Percentiles rank a stretch among this genome's conserved stretches.
Conservation (phyloP, 2,329 filamentous ascomycete species). For the Aspergillus fumigatus region DNA sequence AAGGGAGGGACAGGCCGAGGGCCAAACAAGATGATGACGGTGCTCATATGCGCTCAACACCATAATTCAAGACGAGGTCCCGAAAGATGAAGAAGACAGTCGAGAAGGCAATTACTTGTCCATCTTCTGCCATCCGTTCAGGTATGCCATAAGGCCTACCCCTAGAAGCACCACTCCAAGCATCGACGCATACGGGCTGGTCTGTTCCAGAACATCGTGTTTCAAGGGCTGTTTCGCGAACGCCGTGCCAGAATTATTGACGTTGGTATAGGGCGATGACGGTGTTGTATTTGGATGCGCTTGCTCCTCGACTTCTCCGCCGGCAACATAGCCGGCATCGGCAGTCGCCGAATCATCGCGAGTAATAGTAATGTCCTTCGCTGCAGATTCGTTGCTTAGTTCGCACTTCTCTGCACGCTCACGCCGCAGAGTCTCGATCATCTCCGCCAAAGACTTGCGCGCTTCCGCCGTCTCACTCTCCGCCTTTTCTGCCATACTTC, state of each 20-base stretch:
- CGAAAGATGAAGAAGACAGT: conserved; percentile 9
- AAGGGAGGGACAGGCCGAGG: conserved; percentile 9
- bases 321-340: conserved; percentile 9
- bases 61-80: conserved; percentile 21
- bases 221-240: conserved; percentile 35
- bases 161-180: conserved; percentile 75
- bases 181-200: conserved; percentile 75
- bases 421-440: conserved; percentile 75
- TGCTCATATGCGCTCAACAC: conserved; percentile 7
- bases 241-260: conserved; percentile 40
- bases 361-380: neutral
- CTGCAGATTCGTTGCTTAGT: conserved; percentile 31
- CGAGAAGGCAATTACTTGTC: conserved; percentile 38
- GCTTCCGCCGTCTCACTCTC: conserved; percentile 71
- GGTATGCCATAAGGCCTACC: conserved; percentile 79
- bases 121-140: conserved; percentile 72
- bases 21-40: neutral
- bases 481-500: conserved; percentile 70
- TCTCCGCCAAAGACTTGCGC: conserved; percentile 73
- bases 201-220: conserved; percentile 45
- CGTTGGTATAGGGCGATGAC: conserved; percentile 43
- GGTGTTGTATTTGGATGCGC: conserved; percentile 47
- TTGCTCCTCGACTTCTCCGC: conserved; percentile 12
- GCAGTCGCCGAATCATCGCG: neutral
- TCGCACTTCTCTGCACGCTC: conserved; percentile 55